Evolutionary conservation across 306 rosid genomes (phyloP), one percentile per base, ranked within the genome.

Genomic region (Cicer bijugum): DNA sequence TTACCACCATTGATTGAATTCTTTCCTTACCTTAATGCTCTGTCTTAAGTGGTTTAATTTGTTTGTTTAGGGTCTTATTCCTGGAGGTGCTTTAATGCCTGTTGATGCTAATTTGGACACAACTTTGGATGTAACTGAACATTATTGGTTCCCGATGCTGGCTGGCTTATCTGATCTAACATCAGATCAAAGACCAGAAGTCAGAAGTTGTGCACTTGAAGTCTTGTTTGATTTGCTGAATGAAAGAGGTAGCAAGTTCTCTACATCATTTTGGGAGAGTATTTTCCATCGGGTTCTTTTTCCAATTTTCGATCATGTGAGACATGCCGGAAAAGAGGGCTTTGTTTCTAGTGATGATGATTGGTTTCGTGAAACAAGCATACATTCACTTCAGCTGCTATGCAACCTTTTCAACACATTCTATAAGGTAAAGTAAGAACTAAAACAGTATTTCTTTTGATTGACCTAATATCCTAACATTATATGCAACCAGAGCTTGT

Each of bases 81-180:
- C 99, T 70, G 97, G 99, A 66, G 99, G 97, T 74, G 92, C 91
- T 69, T 87, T 89, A 85, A 90, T 84, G 91, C 99, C 97, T 16
- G 84, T 90, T 75, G 90, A 90, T 61, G 85, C 81, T 63, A 86
- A 63, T 71, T 72, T 6, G 62, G 96, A 90, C 47, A 74, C 88
- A 44, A 76, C 85, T 60, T 68, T 86, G 77, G 99, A 95, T 68
- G 86, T 92, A 82, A 95, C 99, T 55, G 99, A 95, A 83, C 91
- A 95, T 81, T 95, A 90, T 81, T 95, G 99, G 99, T 95, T 91
- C 78, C 99, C 99, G 68, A 95, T 95, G 99, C 88, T 95, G 74
- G 99, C 97, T 82, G 99, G 99, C 80, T 87, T 95, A 42, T 95
- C 99, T 69, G 99, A 95, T 82, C 86, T 95, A 67, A 95, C 99